Evolutionary conservation across 768 basidiomycete species (phyloP), one percentile per base, ranked within the genome.

Genomic region (Trametes coccinea): DNA sequence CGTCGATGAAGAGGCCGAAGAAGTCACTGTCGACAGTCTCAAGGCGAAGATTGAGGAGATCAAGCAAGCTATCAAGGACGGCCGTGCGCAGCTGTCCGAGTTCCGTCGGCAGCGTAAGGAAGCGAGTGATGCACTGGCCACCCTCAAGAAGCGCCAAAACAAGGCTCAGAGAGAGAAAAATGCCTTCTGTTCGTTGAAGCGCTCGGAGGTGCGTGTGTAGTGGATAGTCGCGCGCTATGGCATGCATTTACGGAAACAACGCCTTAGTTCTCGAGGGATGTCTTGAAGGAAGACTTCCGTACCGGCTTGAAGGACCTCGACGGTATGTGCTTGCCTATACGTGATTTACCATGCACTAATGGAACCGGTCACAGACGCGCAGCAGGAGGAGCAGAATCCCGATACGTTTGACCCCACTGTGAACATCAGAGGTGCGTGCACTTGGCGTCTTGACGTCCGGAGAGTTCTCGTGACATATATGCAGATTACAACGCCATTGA

Each of bases 401-500:
- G 75, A 78, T n/a, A 77, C 77, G 45, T 86, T 86, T 61, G 78
- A 87, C 66, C 84, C 84, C 2, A 75, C 69, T 17, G 68, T 74
- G n/a, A 76, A 80, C 48, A 62, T 82, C 49, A 78, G 85, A 62
- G 77, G 84, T 84, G 67, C 27, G 76, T 65, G 44, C 13, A 4
- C 13, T 27, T 9, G 22, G 22, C 22, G 22, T n/a, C 41, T 17
- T 33, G n/a, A 37, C 10, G 29, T 58, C 2, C 31, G 0, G 33
- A 4, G 14, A 34, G 22, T 5, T 47, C 37, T n/a, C 29, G 22
- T 51, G 4, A 45, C 17, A n/a, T 4, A n/a, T 22, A 4, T 4
- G n/a, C 17, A 86, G 86, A 87, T 67, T 87, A 87, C 63, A 78
- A 79, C 31, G 78, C 76, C 1, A 86, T 87, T 55, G 76, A 86